These are phyloP conservation scores for Triangularia setosa DNA, from an alignment of 2,329 filamentous ascomycete genomes.

Conservation along the genomic window DNA sequence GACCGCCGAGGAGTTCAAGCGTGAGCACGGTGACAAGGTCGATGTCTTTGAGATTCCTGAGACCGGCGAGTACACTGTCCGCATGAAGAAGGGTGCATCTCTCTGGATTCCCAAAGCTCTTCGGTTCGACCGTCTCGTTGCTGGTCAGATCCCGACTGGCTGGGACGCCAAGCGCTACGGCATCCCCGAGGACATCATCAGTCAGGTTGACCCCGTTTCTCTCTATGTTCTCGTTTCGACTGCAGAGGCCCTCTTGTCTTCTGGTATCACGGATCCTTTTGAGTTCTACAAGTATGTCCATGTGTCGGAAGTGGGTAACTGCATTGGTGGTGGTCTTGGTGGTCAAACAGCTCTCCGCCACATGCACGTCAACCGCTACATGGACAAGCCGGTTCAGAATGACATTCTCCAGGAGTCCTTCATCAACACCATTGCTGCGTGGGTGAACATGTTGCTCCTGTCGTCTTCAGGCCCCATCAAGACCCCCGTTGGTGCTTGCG, in stretches of 20 bases:
- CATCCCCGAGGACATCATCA: slow-evolving; percentile 95
- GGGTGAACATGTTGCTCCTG: slow-evolving; percentile 98
- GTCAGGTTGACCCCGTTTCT: slow-evolving; percentile 94
- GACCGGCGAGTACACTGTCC: slow-evolving; percentile 89
- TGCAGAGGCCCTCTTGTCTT: slow-evolving; percentile 82
- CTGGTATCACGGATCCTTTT: slow-evolving; percentile 97
- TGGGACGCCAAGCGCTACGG: slow-evolving; percentile 97
- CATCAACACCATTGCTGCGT: slow-evolving; percentile 99
- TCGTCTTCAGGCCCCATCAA: slow-evolving; percentile 98
- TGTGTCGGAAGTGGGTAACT: slow-evolving; percentile 96
- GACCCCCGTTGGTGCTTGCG: slow-evolving; percentile 95
- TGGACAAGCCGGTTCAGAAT: slow-evolving; percentile 96
- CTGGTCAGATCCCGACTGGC: slow-evolving; percentile 92
- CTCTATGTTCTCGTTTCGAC: slow-evolving; percentile 93
- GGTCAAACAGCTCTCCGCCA: slow-evolving; percentile 86
- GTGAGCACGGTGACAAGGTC: slow-evolving; percentile 94
- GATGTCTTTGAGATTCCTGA: slow-evolving; percentile 95
- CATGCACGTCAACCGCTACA: slow-evolving; percentile 97
- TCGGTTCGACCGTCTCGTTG: slow-evolving; percentile 93
- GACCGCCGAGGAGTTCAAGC: slow-evolving; percentile 94
- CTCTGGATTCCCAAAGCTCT: slow-evolving; percentile 96
- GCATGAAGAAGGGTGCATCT: slow-evolving; percentile 90
- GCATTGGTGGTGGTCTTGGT: slow-evolving; percentile 96
- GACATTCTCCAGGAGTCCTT: slow-evolving; percentile 99
- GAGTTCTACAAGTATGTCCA: slow-evolving; percentile 99